Evolutionary conservation across 495 filamentous ascomycete genomes (phyloP), one percentile per base, ranked within the genome.

Genomic region (Tetracladium marchalianum): DNA sequence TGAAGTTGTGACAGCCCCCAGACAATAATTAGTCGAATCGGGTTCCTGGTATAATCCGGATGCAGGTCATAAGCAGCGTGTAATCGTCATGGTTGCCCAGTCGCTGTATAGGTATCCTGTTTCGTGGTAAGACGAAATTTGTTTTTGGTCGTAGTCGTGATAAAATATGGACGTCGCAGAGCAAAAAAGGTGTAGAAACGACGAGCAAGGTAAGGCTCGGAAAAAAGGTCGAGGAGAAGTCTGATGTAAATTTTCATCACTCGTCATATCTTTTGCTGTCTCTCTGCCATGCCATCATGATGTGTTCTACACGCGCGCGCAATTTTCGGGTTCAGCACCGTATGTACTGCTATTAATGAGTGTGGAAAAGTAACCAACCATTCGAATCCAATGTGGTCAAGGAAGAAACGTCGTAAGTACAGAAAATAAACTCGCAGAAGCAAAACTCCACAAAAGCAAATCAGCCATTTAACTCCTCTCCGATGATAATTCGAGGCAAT

Each of bases 11-110:
- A 17, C 27, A 33, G 35, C 37, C 18, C 42, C 27, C 27, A 2
- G 4, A 27, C 41, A 32, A 16, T 32, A 44, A 51, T 51, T 49
- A 49, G 22, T 17, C 40, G 47, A 40, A 33, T 39, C 31, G 27
- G 32, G 37, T 44, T 15, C 48, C 42, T 36, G 18, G 18, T 42
- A 49, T 19, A n/a, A 7, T 19, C 19, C 11, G 16, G 13, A 31
- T 22, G 12, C 11, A 27, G 18, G 54, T 53, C 54, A 49, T 57
- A 47, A 27, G 31, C 51, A 44, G 55, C 52, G 49, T 58, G 39
- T n/a, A 55, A 32, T 59, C 58, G 46, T 58, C 24, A 61, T 57
- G 58, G 58, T 58, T 58, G 58, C 58, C 58, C 55, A 58, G 39
- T 57, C 53, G 58, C 53, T 57, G 58, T 58, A 61, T 44, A 52